These are phyloP conservation scores for Ustilago crameri DNA, from an alignment of 1,284 basidiomycete species.

Conservation along the genomic window DNA sequence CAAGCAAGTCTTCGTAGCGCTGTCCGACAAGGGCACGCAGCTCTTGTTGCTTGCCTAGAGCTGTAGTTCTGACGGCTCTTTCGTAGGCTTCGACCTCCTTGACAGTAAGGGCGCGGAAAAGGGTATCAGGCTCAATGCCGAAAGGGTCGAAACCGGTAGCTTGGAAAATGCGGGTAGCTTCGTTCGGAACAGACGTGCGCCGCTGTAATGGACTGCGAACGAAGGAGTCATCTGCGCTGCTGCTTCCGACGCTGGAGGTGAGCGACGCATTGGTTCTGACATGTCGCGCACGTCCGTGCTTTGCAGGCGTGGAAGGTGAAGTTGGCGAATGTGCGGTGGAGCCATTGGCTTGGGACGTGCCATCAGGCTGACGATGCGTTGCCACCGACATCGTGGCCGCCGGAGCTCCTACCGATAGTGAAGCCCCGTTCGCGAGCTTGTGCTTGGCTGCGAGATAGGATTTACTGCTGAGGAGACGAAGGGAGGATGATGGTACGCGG, in stretches of 20 bases:
- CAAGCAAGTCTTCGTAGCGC: slow-evolving; percentile 57
- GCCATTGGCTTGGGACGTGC: slow-evolving; percentile 1
- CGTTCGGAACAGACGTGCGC: slow-evolving; percentile 16
- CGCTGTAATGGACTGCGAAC: slow-evolving; percentile 7
- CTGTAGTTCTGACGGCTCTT: slow-evolving; percentile 23
- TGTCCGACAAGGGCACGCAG: slow-evolving; percentile 54
- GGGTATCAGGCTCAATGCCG: slow-evolving; percentile 45
- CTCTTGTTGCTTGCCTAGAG: slow-evolving; percentile 47
- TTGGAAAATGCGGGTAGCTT: slow-evolving; percentile 35
- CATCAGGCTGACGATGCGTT: slow-evolving; percentile 6
- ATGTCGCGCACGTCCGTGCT: slow-evolving; percentile 33
- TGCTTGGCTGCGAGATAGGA: not conserved
- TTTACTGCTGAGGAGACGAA: not conserved
- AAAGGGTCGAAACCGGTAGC: slow-evolving; percentile 44
- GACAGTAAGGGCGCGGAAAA: slow-evolving; percentile 40
- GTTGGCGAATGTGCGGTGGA: not conserved
- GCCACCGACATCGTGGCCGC: slow-evolving; percentile 16
- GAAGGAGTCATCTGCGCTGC: slow-evolving; percentile 8
- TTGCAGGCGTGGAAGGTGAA: slow-evolving; percentile 8
- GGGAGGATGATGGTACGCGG: slow-evolving; percentile 6
- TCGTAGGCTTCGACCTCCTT: slow-evolving; percentile 51
- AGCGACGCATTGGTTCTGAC: slow-evolving; percentile 45
- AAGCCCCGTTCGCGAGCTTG: not conserved
- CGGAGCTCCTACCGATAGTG: not conserved
- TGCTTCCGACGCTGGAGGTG: slow-evolving; percentile 28